These are phyloP conservation scores for Tetradesmus lagerheimii DNA, from an alignment of 139 green algal genomes.

Conservation along the genomic window DNA sequence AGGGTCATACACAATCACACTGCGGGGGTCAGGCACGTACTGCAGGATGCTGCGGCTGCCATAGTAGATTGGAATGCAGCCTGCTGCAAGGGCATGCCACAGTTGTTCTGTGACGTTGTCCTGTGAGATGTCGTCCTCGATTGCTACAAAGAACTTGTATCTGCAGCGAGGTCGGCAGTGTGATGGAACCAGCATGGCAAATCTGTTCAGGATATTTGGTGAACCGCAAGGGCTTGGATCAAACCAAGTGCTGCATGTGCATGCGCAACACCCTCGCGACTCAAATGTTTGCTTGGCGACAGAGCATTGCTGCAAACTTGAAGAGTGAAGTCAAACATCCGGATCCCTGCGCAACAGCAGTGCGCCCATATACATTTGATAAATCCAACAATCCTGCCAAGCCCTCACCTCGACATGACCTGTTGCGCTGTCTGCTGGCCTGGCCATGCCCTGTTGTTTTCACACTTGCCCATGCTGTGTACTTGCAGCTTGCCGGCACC, in stretches of 20 bases:
- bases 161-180: neutral
- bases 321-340: too few species aligned
- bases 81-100: slow-evolving; percentile 50
- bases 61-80: slow-evolving; percentile 57
- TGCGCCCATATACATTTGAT: too few species aligned
- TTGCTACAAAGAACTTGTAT: slow-evolving; percentile 23
- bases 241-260: too few species aligned
- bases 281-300: too few species aligned
- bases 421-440: neutral
- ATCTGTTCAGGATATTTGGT: too few species aligned
- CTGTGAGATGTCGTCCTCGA: slow-evolving; percentile 26
- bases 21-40: slow-evolving; percentile 42
- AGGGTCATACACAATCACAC: slow-evolving; percentile 19
- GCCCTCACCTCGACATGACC: neutral
- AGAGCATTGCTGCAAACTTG: too few species aligned
- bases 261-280: too few species aligned
- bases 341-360: too few species aligned
- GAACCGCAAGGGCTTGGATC: too few species aligned
- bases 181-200: too few species aligned
- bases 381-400: neutral
- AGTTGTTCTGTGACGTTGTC: slow-evolving; percentile 59
- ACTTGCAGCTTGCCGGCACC: neutral
- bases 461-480: neutral
- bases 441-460: neutral
- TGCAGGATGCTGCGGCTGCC: slow-evolving; percentile 49